Evolutionary conservation across 441 rosid genomes (phyloP).

Genomic region (Gossypium davidsonii): DNA sequence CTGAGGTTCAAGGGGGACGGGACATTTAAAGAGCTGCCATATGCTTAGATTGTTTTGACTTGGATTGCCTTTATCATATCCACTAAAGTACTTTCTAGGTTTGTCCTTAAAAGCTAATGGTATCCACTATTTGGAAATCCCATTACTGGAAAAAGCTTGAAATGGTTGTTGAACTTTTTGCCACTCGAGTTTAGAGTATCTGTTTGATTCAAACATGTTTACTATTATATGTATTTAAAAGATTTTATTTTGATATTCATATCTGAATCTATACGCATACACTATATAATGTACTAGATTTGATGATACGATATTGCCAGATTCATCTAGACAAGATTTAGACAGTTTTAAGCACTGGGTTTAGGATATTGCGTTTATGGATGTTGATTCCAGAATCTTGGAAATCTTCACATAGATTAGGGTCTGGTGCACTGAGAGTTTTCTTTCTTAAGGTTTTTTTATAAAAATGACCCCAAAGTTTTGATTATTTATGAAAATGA

Average conservation of each 20-base stretch:
- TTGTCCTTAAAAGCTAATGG: neutral
- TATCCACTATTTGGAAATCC: neutral
- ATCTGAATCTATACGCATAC: neutral
- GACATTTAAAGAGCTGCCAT: no score
- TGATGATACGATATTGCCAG: neutral
- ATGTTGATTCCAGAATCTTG: neutral
- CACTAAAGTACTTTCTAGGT: no score
- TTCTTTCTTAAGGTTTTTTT: neutral
- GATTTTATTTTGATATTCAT: no score
- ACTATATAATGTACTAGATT: neutral
- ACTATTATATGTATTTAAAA: no score
- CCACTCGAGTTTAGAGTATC: no score
- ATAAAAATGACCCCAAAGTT: no score
- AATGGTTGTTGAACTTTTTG: neutral
- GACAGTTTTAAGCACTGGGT: neutral
- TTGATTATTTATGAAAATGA: no score
- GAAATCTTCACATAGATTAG: neutral
- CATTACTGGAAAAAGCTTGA: neutral
- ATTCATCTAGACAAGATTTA: neutral
- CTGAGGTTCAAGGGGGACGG: no score
- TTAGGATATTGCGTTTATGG: neutral
- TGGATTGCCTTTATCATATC: no score
- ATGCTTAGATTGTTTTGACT: no score
- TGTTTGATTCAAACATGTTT: neutral
- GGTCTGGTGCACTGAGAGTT: neutral